A percentile compares a stretch with the other conserved stretches of the same genome.
phyloP scores from a whole-genome alignment of 306 rosid genomes.

The Prosopis cineraria region DNA sequence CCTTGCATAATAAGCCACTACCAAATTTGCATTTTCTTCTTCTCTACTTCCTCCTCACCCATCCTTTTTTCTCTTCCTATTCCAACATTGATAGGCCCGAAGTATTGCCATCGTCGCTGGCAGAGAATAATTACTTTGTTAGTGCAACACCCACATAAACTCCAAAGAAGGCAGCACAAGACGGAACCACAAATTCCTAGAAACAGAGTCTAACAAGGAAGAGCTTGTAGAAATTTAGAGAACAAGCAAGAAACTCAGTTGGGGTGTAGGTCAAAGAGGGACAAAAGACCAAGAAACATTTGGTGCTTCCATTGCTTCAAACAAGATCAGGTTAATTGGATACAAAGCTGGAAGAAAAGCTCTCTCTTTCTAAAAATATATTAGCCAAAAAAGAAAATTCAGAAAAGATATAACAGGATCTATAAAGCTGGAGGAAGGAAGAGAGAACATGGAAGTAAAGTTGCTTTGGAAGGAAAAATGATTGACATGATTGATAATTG shows the following conservation, averaged over 20 bases:
- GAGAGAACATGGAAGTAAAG: slow-evolving; percentile 34
- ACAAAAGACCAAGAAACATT: slow-evolving; percentile 45
- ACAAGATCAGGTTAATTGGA: slow-evolving; percentile 56
- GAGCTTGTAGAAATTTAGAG: neutral
- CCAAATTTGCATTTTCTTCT: no score
- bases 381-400: slow-evolving; percentile 31
- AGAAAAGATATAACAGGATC: slow-evolving; percentile 45
- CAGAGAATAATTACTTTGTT: no score
- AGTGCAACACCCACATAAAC: neutral
- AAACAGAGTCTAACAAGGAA: slow-evolving; percentile 21
- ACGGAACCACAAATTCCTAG: slow-evolving; percentile 35
- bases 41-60: no score
- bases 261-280: slow-evolving; percentile 45
- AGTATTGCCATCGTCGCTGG: no score
- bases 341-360: slow-evolving; percentile 50
- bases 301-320: slow-evolving; percentile 47
- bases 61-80: no score
- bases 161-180: slow-evolving; percentile 16
- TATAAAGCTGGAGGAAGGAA: slow-evolving; percentile 23
- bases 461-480: slow-evolving; percentile 51
- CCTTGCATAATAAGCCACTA: no score
- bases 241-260: slow-evolving; percentile 43
- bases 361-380: slow-evolving; percentile 14
- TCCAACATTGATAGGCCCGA: no score
- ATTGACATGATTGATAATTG: slow-evolving; percentile 45